Base-by-base conservation (phyloP, 768 basidiomycete species). In the Boletus bicolor region DNA sequence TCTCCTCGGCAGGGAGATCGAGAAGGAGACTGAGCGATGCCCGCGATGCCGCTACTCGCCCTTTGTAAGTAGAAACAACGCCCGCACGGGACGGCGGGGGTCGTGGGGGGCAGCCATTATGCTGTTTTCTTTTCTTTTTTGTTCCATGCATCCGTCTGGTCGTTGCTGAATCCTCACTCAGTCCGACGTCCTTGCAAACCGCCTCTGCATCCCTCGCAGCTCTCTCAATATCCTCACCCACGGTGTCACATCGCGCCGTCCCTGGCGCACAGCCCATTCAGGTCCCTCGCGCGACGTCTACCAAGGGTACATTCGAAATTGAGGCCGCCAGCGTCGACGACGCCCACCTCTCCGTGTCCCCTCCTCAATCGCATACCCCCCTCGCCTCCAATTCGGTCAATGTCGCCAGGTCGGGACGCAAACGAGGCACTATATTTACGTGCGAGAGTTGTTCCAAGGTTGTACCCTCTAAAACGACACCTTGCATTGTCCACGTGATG, bases 381-480 rank as follows among this genome's bases (percentile, higher is more conserved):
- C 35, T 50, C n/a, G 26, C 51, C 11, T 36, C 61, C 21, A 60
- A 59, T 45, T 47, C 50, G 2, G 43, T 60, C 49, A 56, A 59
- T 41, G 55, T 61, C 11, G 65, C 64, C 53, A 77, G 72, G 65
- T 73, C 69, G 37, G 79, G 79, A 42, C 91, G 86, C 79, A 92
- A 91, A 73, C 83, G 90, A 54, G 93, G 91, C 2, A 82, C 87
- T 51, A 86, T 89, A 55, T 93, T 91, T 76, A 87, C 85, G 59
- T 98, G 95, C 74, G 95, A 98, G 76, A 91, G 85, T 64, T 98
- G 95, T 72, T 86, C 87, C 38, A 98, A 98, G 89, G 94, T 90
- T 42, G 34, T 56, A 37, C 28, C 7, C 43, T 57, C 54, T 56
- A 1, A 37, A 15, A 30, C 6, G 39, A 32, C 53, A 41, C 17